A percentile compares a stretch with the other conserved stretches of the same genome.
These are phyloP conservation scores for Quercus bicolor DNA, from an alignment of 306 rosid genomes.

Conservation along the genomic window DNA sequence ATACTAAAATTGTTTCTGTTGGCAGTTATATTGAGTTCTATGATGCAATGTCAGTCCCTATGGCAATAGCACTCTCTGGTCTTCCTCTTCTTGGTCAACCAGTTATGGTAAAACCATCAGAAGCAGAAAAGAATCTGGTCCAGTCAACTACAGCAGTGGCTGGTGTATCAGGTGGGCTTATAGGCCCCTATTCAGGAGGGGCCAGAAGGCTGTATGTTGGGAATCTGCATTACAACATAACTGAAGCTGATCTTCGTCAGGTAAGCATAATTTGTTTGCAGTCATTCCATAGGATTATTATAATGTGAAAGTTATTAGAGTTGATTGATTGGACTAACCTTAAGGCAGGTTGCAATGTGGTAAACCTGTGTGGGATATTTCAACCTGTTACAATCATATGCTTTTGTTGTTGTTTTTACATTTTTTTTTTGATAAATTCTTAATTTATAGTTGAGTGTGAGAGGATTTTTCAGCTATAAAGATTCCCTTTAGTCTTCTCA, in stretches of 20 bases:
- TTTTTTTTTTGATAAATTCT: neutral
- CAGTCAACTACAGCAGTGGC: slow-evolving; percentile 70
- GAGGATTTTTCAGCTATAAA: neutral
- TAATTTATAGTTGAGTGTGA: neutral
- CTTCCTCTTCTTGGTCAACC: slow-evolving; percentile 88
- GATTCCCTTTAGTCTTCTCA: neutral
- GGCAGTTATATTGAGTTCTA: slow-evolving; percentile 90
- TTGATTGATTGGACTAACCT: slow-evolving; percentile 7
- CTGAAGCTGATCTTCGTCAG: slow-evolving; percentile 87
- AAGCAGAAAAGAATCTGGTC: slow-evolving; percentile 95
- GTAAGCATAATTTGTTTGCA: slow-evolving; percentile 33
- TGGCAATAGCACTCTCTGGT: slow-evolving; percentile 98
- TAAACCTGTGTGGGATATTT: slow-evolving; percentile 1
- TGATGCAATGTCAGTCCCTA: slow-evolving; percentile 96
- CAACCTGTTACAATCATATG: neutral
- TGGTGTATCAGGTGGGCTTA: slow-evolving; percentile 50
- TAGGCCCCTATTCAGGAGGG: slow-evolving; percentile 91
- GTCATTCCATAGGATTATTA: slow-evolving; percentile 9
- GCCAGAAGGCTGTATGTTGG: slow-evolving; percentile 95
- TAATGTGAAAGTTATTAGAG: slow-evolving; percentile 10
- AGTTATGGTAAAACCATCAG: slow-evolving; percentile 99
- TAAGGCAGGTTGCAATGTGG: neutral
- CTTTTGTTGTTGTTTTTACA: neutral
- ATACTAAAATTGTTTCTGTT: slow-evolving; percentile 3
- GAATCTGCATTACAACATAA: slow-evolving; percentile 77